Base-by-base conservation (phyloP, 306 rosid genomes). In the Phaseolus lunatus region DNA sequence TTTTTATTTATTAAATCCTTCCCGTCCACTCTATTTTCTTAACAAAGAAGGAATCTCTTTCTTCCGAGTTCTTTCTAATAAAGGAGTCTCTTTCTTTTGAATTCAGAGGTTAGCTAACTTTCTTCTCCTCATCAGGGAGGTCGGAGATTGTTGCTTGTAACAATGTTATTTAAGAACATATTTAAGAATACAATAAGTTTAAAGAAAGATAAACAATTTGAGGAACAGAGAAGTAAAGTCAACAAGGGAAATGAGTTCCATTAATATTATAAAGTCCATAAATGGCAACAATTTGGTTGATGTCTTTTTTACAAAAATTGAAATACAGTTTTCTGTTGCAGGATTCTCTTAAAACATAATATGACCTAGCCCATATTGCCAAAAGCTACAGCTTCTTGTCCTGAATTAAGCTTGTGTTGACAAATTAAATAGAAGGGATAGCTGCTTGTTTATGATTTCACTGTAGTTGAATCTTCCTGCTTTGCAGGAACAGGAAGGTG, bases 401-500 rank as follows among this genome's bases (percentile, higher is more conserved):
- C 59, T 18, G 22, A 14, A 68, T 59, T 53, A 59, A 70, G 33
- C 56, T 9, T 5, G 39, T 43, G 62, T 15, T 53, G 20, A 65
- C 68, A 72, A 39, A 15, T 65, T 35, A 45, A 47, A 48, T 66
- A 69, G 26, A 24, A 22, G 41, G 35, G 41, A 3, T 70, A 16
- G 29, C 58, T 52, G 29, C 58, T 52, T 22, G 3, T 45, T 83
- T 57, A 82, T 9, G 76, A 56, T 77, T 72, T 75, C n/a, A 44
- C 78, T 61, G 67, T 45, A 54, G 84, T 24, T 24, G 97, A 84
- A 15, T 89, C 90, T 68, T 82, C 79, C 45, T 86, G 72, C 52
- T 78, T 86, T 35, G 84, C 22, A 20, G 86, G 89, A 35, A 79
- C 14, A 37, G 91, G 59, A 82, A 95, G 88, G 80, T 87, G 92